Evolutionary conservation across 2,329 filamentous ascomycete genomes (phyloP).

Genomic region (Arthroderma sp.): DNA sequence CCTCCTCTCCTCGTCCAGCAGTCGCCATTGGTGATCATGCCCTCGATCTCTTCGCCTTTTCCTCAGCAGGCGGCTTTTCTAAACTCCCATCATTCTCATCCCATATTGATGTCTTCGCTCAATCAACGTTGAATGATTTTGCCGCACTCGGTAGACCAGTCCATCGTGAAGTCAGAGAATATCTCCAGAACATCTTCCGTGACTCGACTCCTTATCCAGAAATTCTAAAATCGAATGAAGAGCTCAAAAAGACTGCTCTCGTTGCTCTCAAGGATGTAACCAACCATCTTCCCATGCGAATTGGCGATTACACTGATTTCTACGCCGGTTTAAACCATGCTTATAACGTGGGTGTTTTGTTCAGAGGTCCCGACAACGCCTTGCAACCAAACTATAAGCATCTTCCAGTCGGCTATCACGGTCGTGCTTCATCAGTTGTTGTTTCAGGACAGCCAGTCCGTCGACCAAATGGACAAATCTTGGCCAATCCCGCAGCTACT

Average conservation of each 20-base stretch:
- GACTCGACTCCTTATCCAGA: conserved; percentile 46
- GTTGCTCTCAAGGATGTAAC: conserved; percentile 46
- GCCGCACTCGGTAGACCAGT: conserved; percentile 56
- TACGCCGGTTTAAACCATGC: conserved; percentile 72
- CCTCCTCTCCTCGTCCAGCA: conserved; percentile 48
- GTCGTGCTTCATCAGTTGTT: conserved; percentile 61
- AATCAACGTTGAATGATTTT: conserved; percentile 58
- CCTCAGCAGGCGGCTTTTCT: conserved; percentile 46
- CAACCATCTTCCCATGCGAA: conserved; percentile 60
- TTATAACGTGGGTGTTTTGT: conserved; percentile 56
- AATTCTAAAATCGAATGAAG: conserved; percentile 49
- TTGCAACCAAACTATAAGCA: conserved; percentile 72
- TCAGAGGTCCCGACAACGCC: conserved; percentile 58
- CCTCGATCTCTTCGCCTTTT: conserved; percentile 54
- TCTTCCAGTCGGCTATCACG: conserved; percentile 70
- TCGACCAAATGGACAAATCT: conserved; percentile 63
- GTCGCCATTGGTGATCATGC: conserved; percentile 61
- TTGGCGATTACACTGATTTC: conserved; percentile 78
- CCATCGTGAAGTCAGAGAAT: conserved; percentile 54
- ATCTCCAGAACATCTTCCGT: conserved; percentile 54
- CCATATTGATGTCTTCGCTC: conserved; percentile 48
- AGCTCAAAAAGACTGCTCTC: conserved; percentile 45
- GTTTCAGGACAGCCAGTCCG: conserved; percentile 59
- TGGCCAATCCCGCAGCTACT: conserved; percentile 48
- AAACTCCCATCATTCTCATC: conserved; percentile 43